Conservation (phyloP, 148 eudicot species). For the Polygonum maritimum region DNA sequence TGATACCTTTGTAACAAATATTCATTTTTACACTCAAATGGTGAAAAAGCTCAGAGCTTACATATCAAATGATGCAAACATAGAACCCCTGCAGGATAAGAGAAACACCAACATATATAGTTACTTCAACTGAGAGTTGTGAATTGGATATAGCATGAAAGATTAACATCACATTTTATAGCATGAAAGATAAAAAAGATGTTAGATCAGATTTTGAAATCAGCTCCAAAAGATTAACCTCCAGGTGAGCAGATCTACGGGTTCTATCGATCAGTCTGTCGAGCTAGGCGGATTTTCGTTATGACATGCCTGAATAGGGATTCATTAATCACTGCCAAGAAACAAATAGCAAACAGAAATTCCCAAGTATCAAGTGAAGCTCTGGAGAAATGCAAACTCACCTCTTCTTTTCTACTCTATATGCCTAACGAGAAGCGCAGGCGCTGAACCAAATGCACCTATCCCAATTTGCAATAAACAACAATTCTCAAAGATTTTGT, state of each 20-base stretch:
- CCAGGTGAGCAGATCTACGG: constrained; percentile 90
- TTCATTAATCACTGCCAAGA: neutral
- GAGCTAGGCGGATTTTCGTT: constrained; percentile 96
- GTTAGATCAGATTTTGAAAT: neutral
- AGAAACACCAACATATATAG: neutral
- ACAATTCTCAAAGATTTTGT: neutral
- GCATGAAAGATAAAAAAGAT: neutral
- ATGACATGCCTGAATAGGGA: constrained; percentile 62
- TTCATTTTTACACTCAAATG: too few species aligned
- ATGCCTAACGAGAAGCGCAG: constrained; percentile 88
- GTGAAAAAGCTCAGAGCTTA: too few species aligned
- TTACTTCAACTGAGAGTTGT: neutral
- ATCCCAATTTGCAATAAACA: constrained; percentile 57
- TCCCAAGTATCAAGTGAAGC: neutral
- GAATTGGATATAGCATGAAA: neutral
- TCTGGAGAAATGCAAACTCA: constrained; percentile 12
- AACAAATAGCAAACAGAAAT: neutral
- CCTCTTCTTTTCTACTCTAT: constrained; percentile 82
- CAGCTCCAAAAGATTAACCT: constrained; percentile 33
- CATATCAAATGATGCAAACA: constrained; percentile 58
- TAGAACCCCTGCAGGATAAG: constrained; percentile 72
- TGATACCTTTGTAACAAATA: neutral
- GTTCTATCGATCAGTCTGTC: constrained; percentile 88
- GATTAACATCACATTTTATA: neutral
- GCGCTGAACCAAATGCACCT: constrained; percentile 96